A percentile compares a stretch with the other conserved stretches of the same genome.
Conservation (phyloP, 2,329 filamentous ascomycete species). For the Basipetospora chlamydospora region DNA sequence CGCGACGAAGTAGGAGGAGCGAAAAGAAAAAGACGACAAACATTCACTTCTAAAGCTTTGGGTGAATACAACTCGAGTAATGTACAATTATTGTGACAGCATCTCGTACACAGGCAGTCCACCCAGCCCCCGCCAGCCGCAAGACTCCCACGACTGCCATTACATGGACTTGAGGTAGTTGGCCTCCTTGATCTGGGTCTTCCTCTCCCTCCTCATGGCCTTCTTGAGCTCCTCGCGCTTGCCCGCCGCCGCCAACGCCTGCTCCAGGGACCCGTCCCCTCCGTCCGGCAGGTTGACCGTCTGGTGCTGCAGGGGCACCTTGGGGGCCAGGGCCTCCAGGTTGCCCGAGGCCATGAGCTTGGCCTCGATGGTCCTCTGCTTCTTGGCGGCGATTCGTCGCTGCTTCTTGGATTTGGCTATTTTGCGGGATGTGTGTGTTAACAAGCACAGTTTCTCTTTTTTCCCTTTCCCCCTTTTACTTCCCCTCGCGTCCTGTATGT, state of each 20-base stretch:
- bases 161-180: conserved; percentile 78
- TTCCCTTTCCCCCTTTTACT: no score
- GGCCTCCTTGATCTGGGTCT: conserved; percentile 65
- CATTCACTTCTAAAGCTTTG: neutral
- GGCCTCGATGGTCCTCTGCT: conserved; percentile 40
- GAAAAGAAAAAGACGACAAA: no score
- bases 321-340: conserved; percentile 47
- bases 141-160: no score
- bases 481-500: no score
- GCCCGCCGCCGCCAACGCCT: conserved; percentile 30
- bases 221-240: conserved; percentile 49
- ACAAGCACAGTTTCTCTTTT: neutral
- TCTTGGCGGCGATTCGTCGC: conserved; percentile 55
- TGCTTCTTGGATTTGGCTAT: conserved; percentile 76
- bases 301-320: conserved; percentile 65
- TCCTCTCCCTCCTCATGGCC: conserved; percentile 61
- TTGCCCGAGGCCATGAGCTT: conserved; percentile 50
- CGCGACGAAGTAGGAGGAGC: no score
- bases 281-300: conserved; percentile 54
- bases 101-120: no score
- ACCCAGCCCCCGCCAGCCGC: neutral
- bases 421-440: no score
- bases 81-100: conserved; percentile 1
- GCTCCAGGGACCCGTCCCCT: conserved; percentile 24
- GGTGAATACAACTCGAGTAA: neutral